These are phyloP conservation scores for Cyclotella sp. DNA, from an alignment of 108 stramenopile species.

Conservation along the genomic window DNA sequence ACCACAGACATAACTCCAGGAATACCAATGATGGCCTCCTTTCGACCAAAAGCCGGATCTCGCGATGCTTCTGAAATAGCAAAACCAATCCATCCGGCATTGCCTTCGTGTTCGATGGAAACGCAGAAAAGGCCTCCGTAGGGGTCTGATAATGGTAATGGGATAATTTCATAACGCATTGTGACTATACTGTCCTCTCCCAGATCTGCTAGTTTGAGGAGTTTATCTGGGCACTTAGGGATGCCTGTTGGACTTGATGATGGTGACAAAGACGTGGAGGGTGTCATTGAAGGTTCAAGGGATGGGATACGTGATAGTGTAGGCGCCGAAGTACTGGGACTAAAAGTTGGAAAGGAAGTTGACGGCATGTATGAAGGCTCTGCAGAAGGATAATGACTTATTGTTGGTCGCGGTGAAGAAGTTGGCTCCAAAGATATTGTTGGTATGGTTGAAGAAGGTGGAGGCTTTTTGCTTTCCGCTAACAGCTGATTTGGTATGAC, in stretches of 20 bases:
- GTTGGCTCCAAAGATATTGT: background rate
- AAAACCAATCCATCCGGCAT: slow-evolving; percentile 49
- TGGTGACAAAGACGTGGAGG: slow-evolving; percentile 13
- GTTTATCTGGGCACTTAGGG: slow-evolving; percentile 32
- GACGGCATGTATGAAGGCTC: background rate
- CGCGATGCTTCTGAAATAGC: slow-evolving; percentile 32
- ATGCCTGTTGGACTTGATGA: slow-evolving; percentile 27
- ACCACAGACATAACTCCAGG: slow-evolving; percentile 22
- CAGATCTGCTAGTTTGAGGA: slow-evolving; percentile 23
- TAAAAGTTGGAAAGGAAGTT: background rate
- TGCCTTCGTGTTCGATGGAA: slow-evolving; percentile 34
- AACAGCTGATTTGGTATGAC: background rate
- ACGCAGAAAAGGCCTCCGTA: slow-evolving; percentile 33
- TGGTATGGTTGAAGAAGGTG: background rate
- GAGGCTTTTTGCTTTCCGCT: background rate
- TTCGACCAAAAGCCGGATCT: slow-evolving; percentile 45
- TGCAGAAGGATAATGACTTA: slow-evolving; percentile 9
- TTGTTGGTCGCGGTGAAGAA: background rate
- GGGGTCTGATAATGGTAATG: slow-evolving; percentile 1
- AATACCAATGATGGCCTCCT: slow-evolving; percentile 50
- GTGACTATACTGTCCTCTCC: slow-evolving; percentile 19
- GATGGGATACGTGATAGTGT: slow-evolving; percentile 20
- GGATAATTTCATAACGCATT: slow-evolving; percentile 34
- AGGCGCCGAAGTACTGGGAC: slow-evolving; percentile 8
- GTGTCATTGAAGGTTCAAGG: slow-evolving; percentile 15